These are phyloP conservation scores for Barnettozyma siamensis DNA, from an alignment of 805 yeast species.

Conservation along the genomic window DNA sequence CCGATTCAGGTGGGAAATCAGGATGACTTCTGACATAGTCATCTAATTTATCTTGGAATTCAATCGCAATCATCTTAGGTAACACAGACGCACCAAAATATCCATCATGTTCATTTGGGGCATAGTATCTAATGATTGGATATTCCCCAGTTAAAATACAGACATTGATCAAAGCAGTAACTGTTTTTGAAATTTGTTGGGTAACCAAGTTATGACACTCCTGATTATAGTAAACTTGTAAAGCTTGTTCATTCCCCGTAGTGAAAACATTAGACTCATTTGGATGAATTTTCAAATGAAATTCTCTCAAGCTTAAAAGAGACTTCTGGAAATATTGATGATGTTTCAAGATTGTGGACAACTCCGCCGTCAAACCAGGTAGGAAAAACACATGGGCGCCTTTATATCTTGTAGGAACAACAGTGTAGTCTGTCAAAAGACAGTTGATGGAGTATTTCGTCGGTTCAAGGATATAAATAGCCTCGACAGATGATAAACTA, in stretches of 20 bases:
- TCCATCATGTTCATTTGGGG: conserved; percentile 43
- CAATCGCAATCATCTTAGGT: conserved; percentile 65
- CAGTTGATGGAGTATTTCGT: conserved; percentile 65
- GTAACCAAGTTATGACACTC: conserved; percentile 57
- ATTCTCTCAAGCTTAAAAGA: conserved; percentile 31
- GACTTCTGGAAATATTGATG: conserved; percentile 26
- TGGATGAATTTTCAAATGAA: conserved; percentile 52
- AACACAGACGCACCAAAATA: conserved; percentile 50
- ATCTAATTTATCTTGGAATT: conserved; percentile 67
- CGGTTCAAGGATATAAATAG: conserved; percentile 74
- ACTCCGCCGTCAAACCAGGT: conserved; percentile 44
- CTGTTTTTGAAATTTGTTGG: conserved; percentile 51
- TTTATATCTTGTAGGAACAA: conserved; percentile 65
- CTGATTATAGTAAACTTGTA: conserved; percentile 67
- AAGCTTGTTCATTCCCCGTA: conserved; percentile 54
- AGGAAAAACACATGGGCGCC: conserved; percentile 68
- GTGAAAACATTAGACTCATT: conserved; percentile 67
- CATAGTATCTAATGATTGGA: conserved; percentile 75
- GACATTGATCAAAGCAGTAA: conserved; percentile 59
- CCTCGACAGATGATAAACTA: conserved; percentile 63
- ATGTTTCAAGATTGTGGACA: conserved; percentile 25
- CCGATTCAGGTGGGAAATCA: conserved; percentile 54
- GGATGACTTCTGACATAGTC: conserved; percentile 65
- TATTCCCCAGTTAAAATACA: conserved; percentile 82
- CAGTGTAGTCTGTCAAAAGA: conserved; percentile 65